These are phyloP conservation scores for Termitomyces sp. DNA, from an alignment of 768 basidiomycete species.

Conservation along the genomic window DNA sequence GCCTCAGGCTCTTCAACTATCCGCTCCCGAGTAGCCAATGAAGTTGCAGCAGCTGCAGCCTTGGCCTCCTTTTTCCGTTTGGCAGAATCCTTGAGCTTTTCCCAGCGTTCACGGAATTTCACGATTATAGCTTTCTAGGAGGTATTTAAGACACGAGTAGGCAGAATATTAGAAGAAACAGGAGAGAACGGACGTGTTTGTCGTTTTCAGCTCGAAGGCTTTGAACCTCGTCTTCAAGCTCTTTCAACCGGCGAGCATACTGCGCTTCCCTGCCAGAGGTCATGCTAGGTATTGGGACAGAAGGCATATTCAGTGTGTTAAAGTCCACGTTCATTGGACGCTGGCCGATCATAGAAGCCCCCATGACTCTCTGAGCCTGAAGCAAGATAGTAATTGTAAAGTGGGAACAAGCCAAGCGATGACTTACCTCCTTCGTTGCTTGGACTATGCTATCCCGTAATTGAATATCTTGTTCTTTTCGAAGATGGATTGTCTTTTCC, in stretches of 20 bases:
- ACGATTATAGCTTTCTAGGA: constrained; percentile 76
- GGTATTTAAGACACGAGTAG: constrained; percentile 13
- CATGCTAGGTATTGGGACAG: constrained; percentile 47
- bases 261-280: constrained; percentile 53
- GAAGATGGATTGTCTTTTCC: constrained; percentile 61
- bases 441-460: constrained; percentile 76
- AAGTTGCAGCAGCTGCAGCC: constrained; percentile 45
- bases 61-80: constrained; percentile 82
- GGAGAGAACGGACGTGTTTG: constrained; percentile 58
- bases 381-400: background rate
- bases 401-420: constrained; percentile 4
- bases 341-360: constrained; percentile 58
- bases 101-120: constrained; percentile 85
- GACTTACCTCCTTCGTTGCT: constrained; percentile 58
- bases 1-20: constrained; percentile 74
- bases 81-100: constrained; percentile 84
- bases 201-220: constrained; percentile 67
- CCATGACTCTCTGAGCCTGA: constrained; percentile 80
- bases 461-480: constrained; percentile 77
- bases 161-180: background rate
- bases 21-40: constrained; percentile 51
- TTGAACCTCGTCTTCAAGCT: constrained; percentile 79
- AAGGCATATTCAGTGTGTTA: constrained; percentile 48
- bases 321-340: constrained; percentile 51
- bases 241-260: constrained; percentile 63